Conservation (phyloP, 495 filamentous ascomycete species). For the Tuber melanosporum region DNA sequence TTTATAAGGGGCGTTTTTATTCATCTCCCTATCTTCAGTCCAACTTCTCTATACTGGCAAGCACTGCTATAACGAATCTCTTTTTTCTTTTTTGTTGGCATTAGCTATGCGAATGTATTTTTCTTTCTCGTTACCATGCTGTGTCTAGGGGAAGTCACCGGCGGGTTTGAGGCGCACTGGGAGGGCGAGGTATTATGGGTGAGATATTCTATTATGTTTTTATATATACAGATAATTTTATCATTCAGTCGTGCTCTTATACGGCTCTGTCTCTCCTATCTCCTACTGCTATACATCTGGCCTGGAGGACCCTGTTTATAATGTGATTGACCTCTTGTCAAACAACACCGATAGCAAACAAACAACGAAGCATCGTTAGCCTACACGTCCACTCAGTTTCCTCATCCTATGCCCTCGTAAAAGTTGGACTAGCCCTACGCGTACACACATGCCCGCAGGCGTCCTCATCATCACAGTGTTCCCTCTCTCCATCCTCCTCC, state of each 20-base stretch:
- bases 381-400: not conserved
- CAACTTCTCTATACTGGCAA: not conserved
- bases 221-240: not conserved
- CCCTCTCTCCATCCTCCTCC: not conserved
- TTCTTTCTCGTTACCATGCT: conserved; percentile 12
- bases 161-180: not conserved
- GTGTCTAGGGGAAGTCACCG: conserved; percentile 11
- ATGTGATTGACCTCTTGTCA: not conserved
- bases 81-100: conserved; percentile 22
- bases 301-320: not conserved
- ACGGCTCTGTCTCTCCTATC: not conserved
- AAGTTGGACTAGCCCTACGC: not conserved
- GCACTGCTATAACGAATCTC: conserved; percentile 26
- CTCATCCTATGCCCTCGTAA: not conserved
- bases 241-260: not conserved
- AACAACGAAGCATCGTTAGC: not conserved
- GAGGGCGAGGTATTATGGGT: not conserved
- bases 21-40: not conserved
- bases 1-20: conserved; percentile 2
- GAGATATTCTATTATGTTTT: not conserved
- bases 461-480: not conserved
- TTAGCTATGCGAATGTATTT: conserved; percentile 15
- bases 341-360: not conserved
- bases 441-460: not conserved
- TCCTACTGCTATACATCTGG: not conserved